Evolutionary conservation across 2,329 filamentous ascomycete species (phyloP).

Genomic region (Hypocreales sp.): DNA sequence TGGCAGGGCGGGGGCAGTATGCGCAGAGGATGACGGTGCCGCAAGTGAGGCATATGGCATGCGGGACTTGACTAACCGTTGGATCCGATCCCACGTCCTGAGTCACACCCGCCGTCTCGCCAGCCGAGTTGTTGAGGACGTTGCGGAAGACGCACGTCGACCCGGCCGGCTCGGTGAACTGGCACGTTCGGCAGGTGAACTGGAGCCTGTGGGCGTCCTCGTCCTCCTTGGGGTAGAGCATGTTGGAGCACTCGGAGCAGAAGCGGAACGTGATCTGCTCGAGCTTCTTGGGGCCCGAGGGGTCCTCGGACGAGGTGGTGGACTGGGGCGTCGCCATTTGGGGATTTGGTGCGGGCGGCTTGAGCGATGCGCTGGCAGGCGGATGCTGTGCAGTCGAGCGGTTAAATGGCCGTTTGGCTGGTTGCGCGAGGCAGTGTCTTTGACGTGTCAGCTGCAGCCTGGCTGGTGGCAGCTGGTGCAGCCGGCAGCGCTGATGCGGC

Average conservation of each 20-base stretch:
- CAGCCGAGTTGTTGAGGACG: conserved; percentile 76
- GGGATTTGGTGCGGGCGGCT: conserved; percentile 2
- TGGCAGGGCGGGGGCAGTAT: conserved; percentile 17
- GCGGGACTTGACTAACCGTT: conserved; percentile 65
- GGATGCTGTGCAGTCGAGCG: no score
- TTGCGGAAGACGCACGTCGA: conserved; percentile 94
- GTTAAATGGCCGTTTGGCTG: no score
- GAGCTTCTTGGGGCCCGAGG: conserved; percentile 31
- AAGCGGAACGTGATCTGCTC: conserved; percentile 94
- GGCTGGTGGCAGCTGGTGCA: no score
- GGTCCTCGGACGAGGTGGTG: conserved; percentile 25
- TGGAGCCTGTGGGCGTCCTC: conserved; percentile 68
- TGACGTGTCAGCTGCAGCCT: no score
- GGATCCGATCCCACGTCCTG: conserved; percentile 95
- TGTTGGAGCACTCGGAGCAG: conserved; percentile 97
- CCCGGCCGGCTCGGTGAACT: conserved; percentile 73
- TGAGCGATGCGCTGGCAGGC: no score
- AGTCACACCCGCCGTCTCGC: conserved; percentile 92
- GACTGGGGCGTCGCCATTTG: conserved; percentile 44
- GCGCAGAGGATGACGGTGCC: conserved; percentile 27
- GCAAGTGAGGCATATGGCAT: conserved; percentile 29
- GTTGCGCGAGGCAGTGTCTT: no score
- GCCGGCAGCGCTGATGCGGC: no score
- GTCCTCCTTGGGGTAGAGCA: conserved; percentile 96
- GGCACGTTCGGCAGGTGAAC: conserved; percentile 92